These are phyloP conservation scores for Quercus alba DNA, from an alignment of 306 rosid species.

Conservation along the genomic window DNA sequence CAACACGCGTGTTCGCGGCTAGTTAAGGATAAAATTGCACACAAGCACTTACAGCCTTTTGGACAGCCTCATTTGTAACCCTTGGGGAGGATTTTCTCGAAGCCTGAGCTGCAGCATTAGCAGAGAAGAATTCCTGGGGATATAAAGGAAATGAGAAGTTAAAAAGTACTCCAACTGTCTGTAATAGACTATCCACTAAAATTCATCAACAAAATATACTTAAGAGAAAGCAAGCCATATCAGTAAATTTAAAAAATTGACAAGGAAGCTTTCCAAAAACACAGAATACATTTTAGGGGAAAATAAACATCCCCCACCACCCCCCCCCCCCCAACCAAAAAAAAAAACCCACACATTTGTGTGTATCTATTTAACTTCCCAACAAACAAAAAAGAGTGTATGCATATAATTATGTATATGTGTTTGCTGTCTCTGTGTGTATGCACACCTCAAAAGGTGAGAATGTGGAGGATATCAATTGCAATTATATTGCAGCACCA, in stretches of 20 bases:
- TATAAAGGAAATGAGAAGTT: conserved; percentile 10
- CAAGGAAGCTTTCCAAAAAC: neutral
- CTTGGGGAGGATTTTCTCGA: conserved; percentile 80
- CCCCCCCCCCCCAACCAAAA: neutral
- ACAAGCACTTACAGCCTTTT: conserved; percentile 61
- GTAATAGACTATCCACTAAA: neutral
- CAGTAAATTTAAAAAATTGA: neutral
- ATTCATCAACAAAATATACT: neutral
- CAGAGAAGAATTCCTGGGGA: conserved; percentile 64
- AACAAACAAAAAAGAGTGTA: too few relatives aligned
- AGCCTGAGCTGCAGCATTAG: conserved; percentile 69
- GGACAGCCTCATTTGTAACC: conserved; percentile 79
- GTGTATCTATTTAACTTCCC: too few relatives aligned
- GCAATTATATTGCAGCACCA: too few relatives aligned
- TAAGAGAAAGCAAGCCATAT: neutral
- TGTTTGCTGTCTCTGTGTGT: too few relatives aligned
- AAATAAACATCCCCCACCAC: neutral
- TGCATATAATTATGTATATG: too few relatives aligned
- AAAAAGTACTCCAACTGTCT: neutral
- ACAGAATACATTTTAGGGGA: neutral
- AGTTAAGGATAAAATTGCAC: neutral
- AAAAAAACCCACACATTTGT: too few relatives aligned
- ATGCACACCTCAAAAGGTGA: too few relatives aligned
- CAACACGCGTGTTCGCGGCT: too few relatives aligned
- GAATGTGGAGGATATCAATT: too few relatives aligned